Evolutionary conservation across 495 filamentous ascomycete genomes (phyloP).

Genomic region (Hypoxylon trugodes): DNA sequence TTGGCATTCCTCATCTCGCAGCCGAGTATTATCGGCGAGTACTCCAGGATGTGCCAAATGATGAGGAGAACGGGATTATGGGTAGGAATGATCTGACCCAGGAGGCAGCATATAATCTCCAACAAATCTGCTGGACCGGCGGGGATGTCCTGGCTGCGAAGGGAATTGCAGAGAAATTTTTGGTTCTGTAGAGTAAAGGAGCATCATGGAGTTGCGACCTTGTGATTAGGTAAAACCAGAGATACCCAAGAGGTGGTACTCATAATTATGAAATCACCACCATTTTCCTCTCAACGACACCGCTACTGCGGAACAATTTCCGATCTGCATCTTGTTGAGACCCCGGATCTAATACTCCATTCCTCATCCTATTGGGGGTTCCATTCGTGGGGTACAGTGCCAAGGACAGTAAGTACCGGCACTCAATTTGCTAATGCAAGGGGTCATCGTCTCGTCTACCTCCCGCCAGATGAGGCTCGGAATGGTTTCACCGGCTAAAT

Average conservation of each 20-base stretch:
- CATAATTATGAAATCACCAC: too few species aligned
- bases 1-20: conserved; percentile 82
- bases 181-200: conserved; percentile 40
- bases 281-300: too few species aligned
- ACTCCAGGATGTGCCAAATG: conserved; percentile 38
- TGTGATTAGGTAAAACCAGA: too few species aligned
- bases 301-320: too few species aligned
- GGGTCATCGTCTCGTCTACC: neutral
- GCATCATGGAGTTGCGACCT: too few species aligned
- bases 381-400: neutral
- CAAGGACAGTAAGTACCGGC: too few species aligned
- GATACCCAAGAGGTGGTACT: too few species aligned
- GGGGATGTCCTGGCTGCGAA: conserved; percentile 67
- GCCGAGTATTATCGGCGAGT: conserved; percentile 71
- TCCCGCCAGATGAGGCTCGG: conserved; percentile 1
- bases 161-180: conserved; percentile 64
- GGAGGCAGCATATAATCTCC: conserved; percentile 77
- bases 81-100: conserved; percentile 66
- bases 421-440: conserved; percentile 10
- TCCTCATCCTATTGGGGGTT: neutral
- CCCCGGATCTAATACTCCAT: too few species aligned
- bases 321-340: too few species aligned
- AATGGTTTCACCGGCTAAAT: neutral
- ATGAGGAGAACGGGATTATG: conserved; percentile 30
- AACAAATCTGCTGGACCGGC: conserved; percentile 69